Evolutionary conservation across 176 grass and related monocot species (phyloP).

Genomic region (Ensete glaucum): DNA sequence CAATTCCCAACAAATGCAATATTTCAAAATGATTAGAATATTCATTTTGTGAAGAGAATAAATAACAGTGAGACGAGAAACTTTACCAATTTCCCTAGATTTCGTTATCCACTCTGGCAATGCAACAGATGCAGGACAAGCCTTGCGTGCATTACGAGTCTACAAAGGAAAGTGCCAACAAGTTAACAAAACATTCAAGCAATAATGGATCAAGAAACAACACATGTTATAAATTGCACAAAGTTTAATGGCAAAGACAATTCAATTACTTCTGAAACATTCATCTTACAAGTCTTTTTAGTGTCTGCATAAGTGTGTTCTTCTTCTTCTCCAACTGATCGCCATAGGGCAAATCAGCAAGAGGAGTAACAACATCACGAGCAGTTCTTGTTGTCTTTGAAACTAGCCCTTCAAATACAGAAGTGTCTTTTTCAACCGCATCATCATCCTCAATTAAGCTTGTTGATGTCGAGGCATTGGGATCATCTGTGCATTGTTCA

Average conservation of each 20-base stretch:
- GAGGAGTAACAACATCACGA: constrained; percentile 68
- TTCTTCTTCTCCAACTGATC: constrained; percentile 92
- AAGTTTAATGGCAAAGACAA: not conserved
- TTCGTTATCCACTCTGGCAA: constrained; percentile 79
- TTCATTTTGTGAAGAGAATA: not conserved
- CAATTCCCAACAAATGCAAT: too few relatives aligned
- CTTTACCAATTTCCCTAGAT: constrained; percentile 71
- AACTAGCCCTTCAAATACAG: constrained; percentile 17
- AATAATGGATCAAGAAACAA: not conserved
- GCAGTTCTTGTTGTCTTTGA: constrained; percentile 41
- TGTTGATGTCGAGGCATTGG: not conserved
- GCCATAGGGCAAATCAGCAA: constrained; percentile 70
- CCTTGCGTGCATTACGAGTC: constrained; percentile 97
- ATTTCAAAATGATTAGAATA: not conserved
- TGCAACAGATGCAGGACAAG: constrained; percentile 68
- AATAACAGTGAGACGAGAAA: not conserved
- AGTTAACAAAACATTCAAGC: not conserved
- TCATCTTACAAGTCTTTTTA: constrained; percentile 75
- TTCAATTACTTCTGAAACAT: not conserved
- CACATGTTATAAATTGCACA: not conserved
- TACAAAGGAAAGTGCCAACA: constrained; percentile 27
- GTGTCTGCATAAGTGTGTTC: constrained; percentile 47
- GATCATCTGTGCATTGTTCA: constrained; percentile 5
- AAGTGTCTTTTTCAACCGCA: constrained; percentile 28
- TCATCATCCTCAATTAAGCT: constrained; percentile 13